phyloP scores from a whole-genome alignment of 495 filamentous ascomycete species.

The Neurospora sp. region DNA sequence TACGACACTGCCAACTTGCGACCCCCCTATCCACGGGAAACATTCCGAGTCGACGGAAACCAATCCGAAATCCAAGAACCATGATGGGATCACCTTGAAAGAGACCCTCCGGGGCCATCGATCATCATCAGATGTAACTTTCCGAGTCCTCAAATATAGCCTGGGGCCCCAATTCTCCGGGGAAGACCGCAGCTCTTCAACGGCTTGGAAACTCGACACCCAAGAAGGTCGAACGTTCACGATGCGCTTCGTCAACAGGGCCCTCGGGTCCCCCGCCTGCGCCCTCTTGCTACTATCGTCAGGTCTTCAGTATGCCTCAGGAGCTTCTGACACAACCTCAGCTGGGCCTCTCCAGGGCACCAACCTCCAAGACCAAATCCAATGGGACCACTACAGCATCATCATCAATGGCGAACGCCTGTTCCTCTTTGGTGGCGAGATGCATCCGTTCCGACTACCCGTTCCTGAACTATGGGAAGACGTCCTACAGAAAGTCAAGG shows the following conservation, averaged over 20 bases:
- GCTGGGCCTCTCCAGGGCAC: conserved; percentile 42
- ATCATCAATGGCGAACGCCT: conserved; percentile 46
- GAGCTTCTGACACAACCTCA: neutral
- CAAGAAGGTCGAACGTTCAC: neutral
- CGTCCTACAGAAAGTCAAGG: conserved; percentile 50
- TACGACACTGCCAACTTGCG: neutral
- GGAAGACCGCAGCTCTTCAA: neutral
- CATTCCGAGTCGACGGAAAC: neutral
- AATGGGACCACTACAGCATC: conserved; percentile 52
- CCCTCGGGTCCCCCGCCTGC: neutral
- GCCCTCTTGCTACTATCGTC: neutral
- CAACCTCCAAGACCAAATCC: conserved; percentile 38
- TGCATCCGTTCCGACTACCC: conserved; percentile 9
- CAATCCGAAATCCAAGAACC: neutral
- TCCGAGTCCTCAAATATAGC: neutral
- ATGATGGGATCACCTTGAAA: neutral
- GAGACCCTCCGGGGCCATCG: neutral
- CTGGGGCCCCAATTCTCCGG: neutral
- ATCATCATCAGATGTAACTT: neutral
- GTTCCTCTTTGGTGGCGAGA: conserved; percentile 47
- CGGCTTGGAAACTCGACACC: neutral
- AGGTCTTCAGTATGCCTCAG: neutral
- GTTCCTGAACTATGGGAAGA: conserved; percentile 49
- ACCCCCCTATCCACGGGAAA: neutral
- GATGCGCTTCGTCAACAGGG: neutral